phyloP scores from a whole-genome alignment of 2,329 filamentous ascomycete genomes.

The Venturiaceae sp. region DNA sequence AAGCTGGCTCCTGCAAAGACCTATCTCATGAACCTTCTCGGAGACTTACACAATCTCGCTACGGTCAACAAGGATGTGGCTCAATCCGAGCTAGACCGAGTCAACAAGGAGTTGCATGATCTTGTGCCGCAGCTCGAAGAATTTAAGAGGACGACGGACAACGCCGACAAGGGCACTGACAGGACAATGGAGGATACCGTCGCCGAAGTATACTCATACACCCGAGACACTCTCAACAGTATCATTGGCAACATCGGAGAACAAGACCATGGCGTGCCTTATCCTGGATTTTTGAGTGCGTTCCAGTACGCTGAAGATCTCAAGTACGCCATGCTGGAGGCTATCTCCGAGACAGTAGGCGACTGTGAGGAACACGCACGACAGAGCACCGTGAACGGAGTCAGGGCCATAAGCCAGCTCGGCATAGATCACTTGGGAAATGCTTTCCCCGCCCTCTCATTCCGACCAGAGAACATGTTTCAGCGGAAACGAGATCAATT shows the following conservation, averaged over 20 bases:
- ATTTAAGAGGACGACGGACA: conserved; percentile 67
- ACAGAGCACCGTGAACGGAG: conserved; percentile 64
- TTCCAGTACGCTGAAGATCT: conserved; percentile 92
- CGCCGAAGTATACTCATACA: conserved; percentile 76
- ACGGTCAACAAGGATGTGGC: conserved; percentile 82
- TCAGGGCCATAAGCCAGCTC: conserved; percentile 79
- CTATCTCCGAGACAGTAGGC: conserved; percentile 70
- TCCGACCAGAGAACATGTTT: conserved; percentile 93
- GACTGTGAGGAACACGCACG: conserved; percentile 82
- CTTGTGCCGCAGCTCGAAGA: conserved; percentile 80
- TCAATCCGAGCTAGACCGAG: conserved; percentile 72
- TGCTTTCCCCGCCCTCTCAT: conserved; percentile 75
- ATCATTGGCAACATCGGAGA: conserved; percentile 71
- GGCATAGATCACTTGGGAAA: conserved; percentile 82
- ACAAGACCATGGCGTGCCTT: conserved; percentile 69
- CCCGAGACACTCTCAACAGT: conserved; percentile 62
- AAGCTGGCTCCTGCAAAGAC: conserved; percentile 94
- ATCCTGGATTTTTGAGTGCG: conserved; percentile 73
- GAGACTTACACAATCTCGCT: conserved; percentile 75
- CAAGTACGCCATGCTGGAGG: conserved; percentile 82
- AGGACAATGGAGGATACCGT: conserved; percentile 76
- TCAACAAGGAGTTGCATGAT: conserved; percentile 68
- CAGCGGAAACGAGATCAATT: conserved; percentile 69
- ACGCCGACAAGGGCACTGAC: conserved; percentile 75
- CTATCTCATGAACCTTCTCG: conserved; percentile 86